Conservation (phyloP, 495 filamentous ascomycete genomes). For the Daldinia concentrica region DNA sequence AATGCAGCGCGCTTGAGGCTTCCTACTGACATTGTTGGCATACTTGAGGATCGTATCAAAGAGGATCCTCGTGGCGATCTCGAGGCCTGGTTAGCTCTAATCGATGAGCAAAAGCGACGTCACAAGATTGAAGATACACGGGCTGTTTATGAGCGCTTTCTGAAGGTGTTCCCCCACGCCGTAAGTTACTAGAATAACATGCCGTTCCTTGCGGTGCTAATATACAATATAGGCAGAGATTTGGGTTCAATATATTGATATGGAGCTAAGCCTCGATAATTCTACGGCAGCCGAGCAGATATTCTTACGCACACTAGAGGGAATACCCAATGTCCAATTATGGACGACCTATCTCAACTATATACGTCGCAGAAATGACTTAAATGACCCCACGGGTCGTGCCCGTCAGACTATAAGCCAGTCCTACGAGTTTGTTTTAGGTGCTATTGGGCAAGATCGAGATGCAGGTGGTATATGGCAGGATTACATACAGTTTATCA, state of each 20-base stretch:
- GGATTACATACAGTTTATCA: constrained; percentile 92
- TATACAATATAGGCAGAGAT: constrained; percentile 74
- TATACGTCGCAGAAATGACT: constrained; percentile 86
- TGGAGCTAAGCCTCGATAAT: constrained; percentile 87
- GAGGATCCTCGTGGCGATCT: constrained; percentile 93
- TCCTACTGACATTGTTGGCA: constrained; percentile 80
- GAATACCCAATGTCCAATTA: constrained; percentile 79
- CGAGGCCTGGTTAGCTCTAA: constrained; percentile 86
- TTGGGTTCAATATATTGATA: constrained; percentile 84
- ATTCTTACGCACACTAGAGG: constrained; percentile 76
- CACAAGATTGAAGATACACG: constrained; percentile 84
- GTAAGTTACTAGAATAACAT: constrained; percentile 65
- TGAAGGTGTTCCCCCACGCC: constrained; percentile 85
- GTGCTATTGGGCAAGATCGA: constrained; percentile 88
- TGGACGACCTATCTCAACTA: constrained; percentile 97
- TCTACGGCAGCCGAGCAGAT: constrained; percentile 79
- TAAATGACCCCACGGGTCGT: constrained; percentile 80
- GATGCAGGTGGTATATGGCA: constrained; percentile 91
- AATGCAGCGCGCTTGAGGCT: constrained; percentile 51
- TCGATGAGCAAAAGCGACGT: constrained; percentile 83
- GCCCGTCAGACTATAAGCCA: constrained; percentile 79
- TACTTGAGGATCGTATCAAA: constrained; percentile 87
- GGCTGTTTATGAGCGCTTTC: constrained; percentile 82
- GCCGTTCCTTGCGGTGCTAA: constrained; percentile 35
- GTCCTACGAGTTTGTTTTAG: constrained; percentile 90